Evolutionary conservation across 2,329 filamentous ascomycete species (phyloP), one percentile per base, ranked within the genome.

Genomic region (Claviceps maximensis): DNA sequence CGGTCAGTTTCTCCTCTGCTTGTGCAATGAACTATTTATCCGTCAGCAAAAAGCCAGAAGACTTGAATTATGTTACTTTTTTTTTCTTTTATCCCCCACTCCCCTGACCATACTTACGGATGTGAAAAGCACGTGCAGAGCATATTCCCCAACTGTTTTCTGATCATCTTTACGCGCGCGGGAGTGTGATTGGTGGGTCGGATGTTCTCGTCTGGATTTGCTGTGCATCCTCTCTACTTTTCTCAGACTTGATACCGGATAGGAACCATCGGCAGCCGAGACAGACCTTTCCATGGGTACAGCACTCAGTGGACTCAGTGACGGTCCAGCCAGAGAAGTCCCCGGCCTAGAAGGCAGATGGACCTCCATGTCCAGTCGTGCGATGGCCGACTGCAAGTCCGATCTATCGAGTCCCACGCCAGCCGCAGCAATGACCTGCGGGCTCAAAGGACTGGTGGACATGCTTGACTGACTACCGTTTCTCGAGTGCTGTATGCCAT

Each of bases 101-200:
- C 13, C 12, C 13, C 12, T 46, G 29, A 4, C 21, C 54, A 47
- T 53, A 73, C 80, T 69, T 67, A 88, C 84, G 56, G 90, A 89
- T 59, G 93, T 97, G 69, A 97, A 96, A 45, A 98, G 74, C 61
- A 97, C 91, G 69, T 97, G 91, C 56, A 98, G 74, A 21, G 93
- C 93, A 78, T 95, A 97, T 73, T 98, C 93, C 53, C 89, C 90
- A n/a, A 96, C 90, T 0, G 90, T 96, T 69, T 91, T 95, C 58
- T 86, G 80, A 58, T 95, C 88, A 51, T 85, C 80, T 59, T 81
- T 80, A 60, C 83, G 75, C 61, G 84, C 80, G 53, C 81, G 78
- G 50, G 84, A 91, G 62, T 89, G 83, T 17, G 87, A 87, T 60
- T 83, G 84, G 63, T 90, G 82, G 63, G 86, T 84, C 7, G 77